phyloP scores from a whole-genome alignment of 1,139 yeast species.

The Pichia terricola region DNA sequence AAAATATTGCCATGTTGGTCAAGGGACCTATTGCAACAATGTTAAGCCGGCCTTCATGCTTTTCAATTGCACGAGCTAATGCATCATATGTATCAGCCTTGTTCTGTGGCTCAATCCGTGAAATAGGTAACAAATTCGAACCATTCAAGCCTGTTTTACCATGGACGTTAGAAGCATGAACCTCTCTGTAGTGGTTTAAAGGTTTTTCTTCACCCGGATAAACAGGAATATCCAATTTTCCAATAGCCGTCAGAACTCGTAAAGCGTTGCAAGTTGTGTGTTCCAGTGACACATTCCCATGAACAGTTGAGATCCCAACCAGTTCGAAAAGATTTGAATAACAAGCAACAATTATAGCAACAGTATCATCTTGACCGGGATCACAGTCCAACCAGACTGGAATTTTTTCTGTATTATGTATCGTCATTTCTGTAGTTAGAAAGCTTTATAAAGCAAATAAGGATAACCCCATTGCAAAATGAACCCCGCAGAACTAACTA shows the following conservation, averaged over 20 bases:
- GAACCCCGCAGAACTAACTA: too few relatives aligned
- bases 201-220: constrained; percentile 60
- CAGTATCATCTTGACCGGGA: constrained; percentile 86
- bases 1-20: constrained; percentile 55
- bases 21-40: constrained; percentile 64
- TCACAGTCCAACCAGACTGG: constrained; percentile 91
- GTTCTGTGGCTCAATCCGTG: constrained; percentile 29
- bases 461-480: neutral
- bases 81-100: constrained; percentile 44
- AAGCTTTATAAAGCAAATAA: neutral
- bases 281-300: constrained; percentile 65
- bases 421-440: neutral
- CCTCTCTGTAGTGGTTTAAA: constrained; percentile 42
- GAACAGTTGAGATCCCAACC: constrained; percentile 72
- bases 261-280: constrained; percentile 66
- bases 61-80: constrained; percentile 39
- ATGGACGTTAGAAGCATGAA: constrained; percentile 43
- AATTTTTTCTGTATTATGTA: constrained; percentile 22
- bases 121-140: constrained; percentile 44
- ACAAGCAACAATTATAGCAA: constrained; percentile 59
- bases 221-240: constrained; percentile 45
- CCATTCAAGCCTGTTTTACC: constrained; percentile 75
- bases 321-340: constrained; percentile 51
- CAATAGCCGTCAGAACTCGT: constrained; percentile 52
- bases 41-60: constrained; percentile 38